These are phyloP conservation scores for Lasiodiplodia citricola DNA, from an alignment of 2,329 filamentous ascomycete genomes.

Conservation along the genomic window DNA sequence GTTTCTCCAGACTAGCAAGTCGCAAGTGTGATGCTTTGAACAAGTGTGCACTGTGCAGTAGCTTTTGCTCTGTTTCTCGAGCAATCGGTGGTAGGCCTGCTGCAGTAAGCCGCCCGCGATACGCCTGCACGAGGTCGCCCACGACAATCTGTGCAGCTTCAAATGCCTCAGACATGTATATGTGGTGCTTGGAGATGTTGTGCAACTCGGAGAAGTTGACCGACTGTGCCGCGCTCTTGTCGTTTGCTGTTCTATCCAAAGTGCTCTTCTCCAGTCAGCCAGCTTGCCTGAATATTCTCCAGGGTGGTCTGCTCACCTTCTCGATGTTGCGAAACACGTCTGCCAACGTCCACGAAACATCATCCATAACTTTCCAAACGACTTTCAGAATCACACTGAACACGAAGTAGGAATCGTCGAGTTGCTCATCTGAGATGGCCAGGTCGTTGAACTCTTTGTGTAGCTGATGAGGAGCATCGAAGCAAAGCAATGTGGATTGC, in stretches of 20 bases:
- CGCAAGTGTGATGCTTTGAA: constrained; percentile 44
- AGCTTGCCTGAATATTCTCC: too few species aligned
- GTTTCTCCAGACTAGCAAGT: constrained; percentile 41
- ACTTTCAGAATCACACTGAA: constrained; percentile 34
- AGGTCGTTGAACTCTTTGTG: constrained; percentile 30
- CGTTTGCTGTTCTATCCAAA: constrained; percentile 32
- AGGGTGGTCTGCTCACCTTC: constrained; percentile 30
- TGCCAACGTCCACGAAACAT: constrained; percentile 36
- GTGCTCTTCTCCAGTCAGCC: constrained; percentile 33
- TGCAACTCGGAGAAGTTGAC: constrained; percentile 40
- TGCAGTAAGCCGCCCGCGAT: not conserved
- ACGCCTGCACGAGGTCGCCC: constrained; percentile 33
- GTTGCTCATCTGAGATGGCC: not conserved
- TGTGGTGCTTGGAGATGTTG: constrained; percentile 47
- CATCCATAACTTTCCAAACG: constrained; percentile 39
- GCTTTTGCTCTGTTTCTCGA: constrained; percentile 26
- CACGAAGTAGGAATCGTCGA: not conserved
- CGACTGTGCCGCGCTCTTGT: constrained; percentile 30
- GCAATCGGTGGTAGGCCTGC: not conserved
- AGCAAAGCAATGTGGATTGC: constrained; percentile 36
- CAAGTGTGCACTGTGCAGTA: constrained; percentile 34
- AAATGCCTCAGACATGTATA: constrained; percentile 44
- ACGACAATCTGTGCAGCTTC: constrained; percentile 38
- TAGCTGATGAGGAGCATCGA: constrained; percentile 34
- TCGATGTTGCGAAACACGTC: constrained; percentile 41